Conservation (phyloP, 2,329 filamentous ascomycete species). For the Fusarium armeniacum region DNA sequence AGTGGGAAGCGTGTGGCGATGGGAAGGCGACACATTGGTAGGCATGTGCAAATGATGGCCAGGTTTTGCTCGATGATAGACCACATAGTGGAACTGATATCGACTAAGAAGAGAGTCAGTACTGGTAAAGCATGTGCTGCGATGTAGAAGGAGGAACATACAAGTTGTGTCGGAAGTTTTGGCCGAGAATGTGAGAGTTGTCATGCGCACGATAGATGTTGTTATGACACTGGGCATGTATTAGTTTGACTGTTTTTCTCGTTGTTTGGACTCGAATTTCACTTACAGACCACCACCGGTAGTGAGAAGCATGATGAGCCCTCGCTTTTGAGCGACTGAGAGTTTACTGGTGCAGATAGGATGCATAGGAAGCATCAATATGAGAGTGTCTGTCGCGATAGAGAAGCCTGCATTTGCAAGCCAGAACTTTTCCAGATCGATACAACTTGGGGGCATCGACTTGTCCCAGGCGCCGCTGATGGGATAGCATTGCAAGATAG, state of each 20-base stretch:
- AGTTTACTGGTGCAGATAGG: constrained; percentile 63
- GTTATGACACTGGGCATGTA: constrained; percentile 53
- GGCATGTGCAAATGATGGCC: constrained; percentile 57
- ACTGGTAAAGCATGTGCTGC: not conserved
- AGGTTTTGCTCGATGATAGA: constrained; percentile 58
- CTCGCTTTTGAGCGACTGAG: constrained; percentile 57
- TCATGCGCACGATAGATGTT: constrained; percentile 59
- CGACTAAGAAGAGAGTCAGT: constrained; percentile 40
- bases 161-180: constrained; percentile 57
- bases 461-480: constrained; percentile 63
- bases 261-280: not conserved
- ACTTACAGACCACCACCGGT: constrained; percentile 61
- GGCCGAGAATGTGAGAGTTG: constrained; percentile 57
- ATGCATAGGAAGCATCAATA: constrained; percentile 62
- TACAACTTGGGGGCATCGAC: constrained; percentile 58
- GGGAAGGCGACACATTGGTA: constrained; percentile 59
- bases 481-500: constrained; percentile 66
- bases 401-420: constrained; percentile 64
- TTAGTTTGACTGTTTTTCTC: constrained; percentile 8
- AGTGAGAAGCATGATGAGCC: constrained; percentile 59
- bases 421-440: constrained; percentile 63
- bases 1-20: constrained; percentile 56
- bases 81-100: constrained; percentile 57
- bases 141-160: constrained; percentile 32
- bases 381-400: constrained; percentile 61